Evolutionary conservation across 768 basidiomycete genomes (phyloP), one percentile per base, ranked within the genome.

Genomic region (Podaxis mareebaensis): DNA sequence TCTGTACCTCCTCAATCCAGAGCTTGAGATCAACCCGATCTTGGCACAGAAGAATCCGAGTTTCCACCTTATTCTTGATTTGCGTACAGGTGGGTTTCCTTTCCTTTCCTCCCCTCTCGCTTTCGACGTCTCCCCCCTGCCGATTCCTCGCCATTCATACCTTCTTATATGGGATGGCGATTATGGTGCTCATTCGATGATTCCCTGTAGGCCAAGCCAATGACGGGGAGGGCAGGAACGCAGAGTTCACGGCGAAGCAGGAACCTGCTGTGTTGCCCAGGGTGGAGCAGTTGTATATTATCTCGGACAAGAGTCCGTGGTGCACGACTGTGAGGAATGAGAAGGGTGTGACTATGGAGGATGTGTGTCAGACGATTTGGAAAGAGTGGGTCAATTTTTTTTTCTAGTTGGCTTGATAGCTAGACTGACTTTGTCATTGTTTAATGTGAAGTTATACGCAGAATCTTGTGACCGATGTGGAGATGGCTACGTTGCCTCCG

Each of bases 1-100:
- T 70, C 80, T 95, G 13, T 95, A 92, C 73, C 83, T 94, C 3
- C 83, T 95, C 60, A 80, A 83, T 49, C 82, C 85, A 4, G 84
- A 87, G 15, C 80, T 94, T 2, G 84, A 90, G 68, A 71, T 94
- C 36, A 81, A 95, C 68, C 92, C 92, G 3, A 87, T 93, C 71
- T 82, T 95, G 12, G 78, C 80, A 40, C 82, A 82, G 67, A 74
- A 77, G 28, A 71, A 76, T 65, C 65, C 58, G 6, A 70, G 69
- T 12, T 89, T 90, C 74, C 86, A 86, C 65, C 83, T 94, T 15
- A 81, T 87, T 53, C 91, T 93, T 77, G 88, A 90, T 69, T 74
- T 94, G 3, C 77, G 83, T 5, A 86, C 83, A 24, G 92, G 91
- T 89, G 63, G 61, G 77, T 64, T 36, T 24, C n/a, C 3, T 7